phyloP scores from a whole-genome alignment of 345 rosid species.

The Crucihimalaya himalaica region DNA sequence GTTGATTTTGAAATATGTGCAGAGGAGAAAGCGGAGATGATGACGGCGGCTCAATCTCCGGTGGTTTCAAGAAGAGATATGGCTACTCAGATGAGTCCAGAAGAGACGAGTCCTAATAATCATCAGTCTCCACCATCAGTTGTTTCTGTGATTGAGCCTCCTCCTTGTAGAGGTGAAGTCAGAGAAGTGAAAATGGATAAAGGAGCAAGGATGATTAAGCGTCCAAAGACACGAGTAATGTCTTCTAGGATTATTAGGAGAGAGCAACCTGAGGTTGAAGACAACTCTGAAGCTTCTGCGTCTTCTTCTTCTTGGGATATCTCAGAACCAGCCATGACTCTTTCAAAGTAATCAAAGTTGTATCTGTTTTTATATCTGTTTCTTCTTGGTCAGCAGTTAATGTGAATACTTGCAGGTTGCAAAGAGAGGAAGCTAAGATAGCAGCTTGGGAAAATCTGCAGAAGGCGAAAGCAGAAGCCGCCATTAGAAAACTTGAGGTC shows the following conservation, averaged over 20 bases:
- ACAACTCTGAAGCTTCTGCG: slow-evolving; percentile 40
- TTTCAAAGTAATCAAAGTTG: slow-evolving; percentile 54
- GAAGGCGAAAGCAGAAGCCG: slow-evolving; percentile 98
- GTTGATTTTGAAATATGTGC: slow-evolving; percentile 23
- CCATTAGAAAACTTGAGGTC: slow-evolving; percentile 92
- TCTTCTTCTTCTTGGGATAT: slow-evolving; percentile 58
- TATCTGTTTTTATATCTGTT: not conserved
- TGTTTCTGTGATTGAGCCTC: slow-evolving; percentile 44
- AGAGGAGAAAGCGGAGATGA: slow-evolving; percentile 62
- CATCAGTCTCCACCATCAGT: slow-evolving; percentile 44
- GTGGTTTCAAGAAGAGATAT: slow-evolving; percentile 72
- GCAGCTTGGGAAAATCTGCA: slow-evolving; percentile 96
- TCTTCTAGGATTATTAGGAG: slow-evolving; percentile 47
- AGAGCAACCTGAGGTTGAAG: slow-evolving; percentile 48
- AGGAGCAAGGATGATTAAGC: slow-evolving; percentile 55
- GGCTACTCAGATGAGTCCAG: slow-evolving; percentile 94
- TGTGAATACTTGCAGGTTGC: slow-evolving; percentile 49
- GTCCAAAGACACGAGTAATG: slow-evolving; percentile 55
- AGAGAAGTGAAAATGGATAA: slow-evolving; percentile 85
- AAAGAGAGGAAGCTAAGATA: slow-evolving; percentile 90
- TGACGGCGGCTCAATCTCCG: slow-evolving; percentile 42
- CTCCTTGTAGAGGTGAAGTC: slow-evolving; percentile 52
- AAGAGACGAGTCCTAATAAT: slow-evolving; percentile 41
- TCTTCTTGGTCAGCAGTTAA: slow-evolving; percentile 7
- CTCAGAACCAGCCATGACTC: slow-evolving; percentile 57